Percentiles rank a stretch among this genome's conserved stretches.
Evolutionary conservation across 768 basidiomycete species (phyloP).

Genomic region (Austroboletus festivus): DNA sequence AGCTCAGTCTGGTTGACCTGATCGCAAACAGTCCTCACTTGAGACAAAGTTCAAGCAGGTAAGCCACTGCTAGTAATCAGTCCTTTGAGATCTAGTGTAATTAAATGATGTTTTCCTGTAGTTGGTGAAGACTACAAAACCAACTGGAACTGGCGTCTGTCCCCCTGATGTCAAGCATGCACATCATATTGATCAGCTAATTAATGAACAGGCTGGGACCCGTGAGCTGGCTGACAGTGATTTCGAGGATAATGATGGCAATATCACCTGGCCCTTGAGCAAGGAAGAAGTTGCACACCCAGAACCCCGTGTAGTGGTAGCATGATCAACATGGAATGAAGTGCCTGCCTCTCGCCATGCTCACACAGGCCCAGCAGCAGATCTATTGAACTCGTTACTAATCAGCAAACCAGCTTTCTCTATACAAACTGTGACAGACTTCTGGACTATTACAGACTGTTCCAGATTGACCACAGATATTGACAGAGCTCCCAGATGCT

Average conservation of each 20-base stretch:
- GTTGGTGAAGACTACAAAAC: constrained; percentile 25
- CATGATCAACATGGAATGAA: background rate
- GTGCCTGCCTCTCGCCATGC: constrained; percentile 7
- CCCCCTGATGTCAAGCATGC: constrained; percentile 23
- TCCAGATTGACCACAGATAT: too few species aligned
- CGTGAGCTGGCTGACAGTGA: constrained; percentile 23
- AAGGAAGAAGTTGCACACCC: background rate
- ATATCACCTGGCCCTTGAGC: background rate
- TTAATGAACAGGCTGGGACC: constrained; percentile 24
- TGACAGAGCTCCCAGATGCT: too few species aligned
- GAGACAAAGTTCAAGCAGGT: constrained; percentile 28
- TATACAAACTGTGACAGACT: too few species aligned
- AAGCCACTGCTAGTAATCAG: background rate
- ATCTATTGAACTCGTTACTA: constrained; percentile 19
- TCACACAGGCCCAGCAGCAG: constrained; percentile 11
- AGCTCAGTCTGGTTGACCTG: background rate
- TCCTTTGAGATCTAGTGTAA: too few species aligned
- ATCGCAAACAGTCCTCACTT: constrained; percentile 1
- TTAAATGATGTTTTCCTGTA: background rate
- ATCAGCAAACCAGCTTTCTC: too few species aligned
- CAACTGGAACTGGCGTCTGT: constrained; percentile 23
- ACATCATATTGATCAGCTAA: constrained; percentile 24
- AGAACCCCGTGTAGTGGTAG: background rate
- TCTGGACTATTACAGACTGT: too few species aligned
- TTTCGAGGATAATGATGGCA: constrained; percentile 1